A percentile compares a stretch with the other conserved stretches of the same genome.
Conservation (phyloP, 2,329 filamentous ascomycete genomes). For the Sporothrix protearum region DNA sequence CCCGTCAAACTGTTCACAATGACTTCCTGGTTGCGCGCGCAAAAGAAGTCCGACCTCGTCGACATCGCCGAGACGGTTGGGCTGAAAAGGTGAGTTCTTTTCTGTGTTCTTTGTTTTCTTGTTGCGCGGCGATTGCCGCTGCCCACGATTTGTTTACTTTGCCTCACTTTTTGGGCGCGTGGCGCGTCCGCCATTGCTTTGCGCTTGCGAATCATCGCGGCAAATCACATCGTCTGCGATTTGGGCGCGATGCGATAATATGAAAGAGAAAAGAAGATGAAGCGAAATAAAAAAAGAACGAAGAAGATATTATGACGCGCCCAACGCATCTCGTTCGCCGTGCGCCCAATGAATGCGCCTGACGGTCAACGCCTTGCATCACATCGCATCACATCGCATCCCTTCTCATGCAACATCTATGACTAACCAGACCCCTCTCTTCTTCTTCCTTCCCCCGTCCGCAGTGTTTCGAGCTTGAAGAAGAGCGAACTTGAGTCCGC, state of each 20-base stretch:
- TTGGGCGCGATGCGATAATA: conserved; percentile 6
- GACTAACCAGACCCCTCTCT: neutral
- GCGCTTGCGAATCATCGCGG: neutral
- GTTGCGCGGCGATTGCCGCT: conserved; percentile 4
- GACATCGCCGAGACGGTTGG: conserved; percentile 70
- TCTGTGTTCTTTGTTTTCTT: neutral
- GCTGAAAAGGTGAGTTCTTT: conserved; percentile 60
- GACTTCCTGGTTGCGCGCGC: conserved; percentile 67
- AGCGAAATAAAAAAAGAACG: neutral
- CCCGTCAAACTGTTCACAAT: conserved; percentile 21
- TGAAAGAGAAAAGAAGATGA: neutral
- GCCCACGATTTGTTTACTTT: conserved; percentile 7
- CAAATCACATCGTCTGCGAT: neutral
- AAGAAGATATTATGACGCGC: neutral
- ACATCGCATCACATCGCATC: too few relatives aligned
- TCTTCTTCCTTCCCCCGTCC: conserved; percentile 14
- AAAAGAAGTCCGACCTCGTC: conserved; percentile 77
- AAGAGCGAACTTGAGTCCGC: conserved; percentile 75
- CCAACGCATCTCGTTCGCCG: neutral
- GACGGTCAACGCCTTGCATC: neutral
- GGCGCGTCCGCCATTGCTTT: neutral
- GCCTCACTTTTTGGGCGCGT: neutral
- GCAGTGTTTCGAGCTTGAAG: conserved; percentile 65
- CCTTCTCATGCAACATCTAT: neutral
- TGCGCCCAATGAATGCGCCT: conserved; percentile 8